Conservation (phyloP, 2,329 filamentous ascomycete species). For the Cytospora piceicola region DNA sequence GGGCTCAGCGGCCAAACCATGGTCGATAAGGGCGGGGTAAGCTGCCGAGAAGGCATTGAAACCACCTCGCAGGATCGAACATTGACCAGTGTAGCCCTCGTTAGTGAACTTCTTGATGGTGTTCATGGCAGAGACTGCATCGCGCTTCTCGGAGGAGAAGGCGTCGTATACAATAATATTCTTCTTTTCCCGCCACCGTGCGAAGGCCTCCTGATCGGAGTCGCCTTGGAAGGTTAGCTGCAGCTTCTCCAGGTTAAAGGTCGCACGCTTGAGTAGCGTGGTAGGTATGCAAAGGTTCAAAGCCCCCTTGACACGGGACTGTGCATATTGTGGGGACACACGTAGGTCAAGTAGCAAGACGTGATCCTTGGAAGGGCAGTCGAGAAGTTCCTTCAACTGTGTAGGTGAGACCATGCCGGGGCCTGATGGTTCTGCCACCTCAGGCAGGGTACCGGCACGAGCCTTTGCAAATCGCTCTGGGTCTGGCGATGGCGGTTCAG, state of each 20-base stretch:
- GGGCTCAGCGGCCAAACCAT: constrained; percentile 34
- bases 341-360: constrained; percentile 82
- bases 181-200: constrained; percentile 73
- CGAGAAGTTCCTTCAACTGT: constrained; percentile 61
- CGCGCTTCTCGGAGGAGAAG: constrained; percentile 74
- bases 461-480: constrained; percentile 40
- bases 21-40: constrained; percentile 68
- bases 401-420: constrained; percentile 57
- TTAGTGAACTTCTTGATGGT: constrained; percentile 91
- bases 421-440: constrained; percentile 49
- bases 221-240: constrained; percentile 82
- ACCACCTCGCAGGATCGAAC: constrained; percentile 79
- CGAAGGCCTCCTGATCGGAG: constrained; percentile 71
- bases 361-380: constrained; percentile 43
- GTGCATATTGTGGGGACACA: constrained; percentile 79
- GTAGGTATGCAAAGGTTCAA: constrained; percentile 95
- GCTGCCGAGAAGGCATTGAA: constrained; percentile 73
- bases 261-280: constrained; percentile 85
- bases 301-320: constrained; percentile 76
- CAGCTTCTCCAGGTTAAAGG: constrained; percentile 86
- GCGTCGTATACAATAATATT: constrained; percentile 88
- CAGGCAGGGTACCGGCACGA: constrained; percentile 54
- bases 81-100: constrained; percentile 77
- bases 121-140: constrained; percentile 79
- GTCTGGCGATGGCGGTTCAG: constrained; percentile 45